These are phyloP conservation scores for Tetracentron sinense DNA, from an alignment of 164 flowering plant species.

Conservation along the genomic window DNA sequence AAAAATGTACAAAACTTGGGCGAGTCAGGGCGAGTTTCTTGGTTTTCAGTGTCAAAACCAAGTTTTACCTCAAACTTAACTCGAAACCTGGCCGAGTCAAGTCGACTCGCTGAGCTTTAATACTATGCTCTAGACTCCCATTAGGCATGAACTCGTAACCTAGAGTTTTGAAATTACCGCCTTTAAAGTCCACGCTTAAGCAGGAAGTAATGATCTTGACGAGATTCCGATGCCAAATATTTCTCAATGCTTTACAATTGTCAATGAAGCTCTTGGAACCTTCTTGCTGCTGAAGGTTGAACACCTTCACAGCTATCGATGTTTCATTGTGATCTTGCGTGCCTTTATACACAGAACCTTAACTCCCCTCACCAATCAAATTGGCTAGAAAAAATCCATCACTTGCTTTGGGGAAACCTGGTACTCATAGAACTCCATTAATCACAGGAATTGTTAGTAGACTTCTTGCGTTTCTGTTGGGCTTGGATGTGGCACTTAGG, in stretches of 20 bases:
- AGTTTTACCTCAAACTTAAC: too few relatives aligned
- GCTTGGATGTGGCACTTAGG: slow-evolving; percentile 17
- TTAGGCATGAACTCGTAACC: too few relatives aligned
- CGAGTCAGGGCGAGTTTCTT: too few relatives aligned
- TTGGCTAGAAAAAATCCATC: slow-evolving; percentile 26
- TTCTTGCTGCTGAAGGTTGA: slow-evolving; percentile 23
- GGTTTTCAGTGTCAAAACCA: too few relatives aligned
- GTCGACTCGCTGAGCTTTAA: too few relatives aligned
- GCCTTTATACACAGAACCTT: slow-evolving; percentile 36
- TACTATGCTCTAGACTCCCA: too few relatives aligned
- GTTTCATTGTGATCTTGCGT: background rate
- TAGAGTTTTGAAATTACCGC: slow-evolving; percentile 33
- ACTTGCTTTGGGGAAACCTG: slow-evolving; percentile 23
- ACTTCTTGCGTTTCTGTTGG: background rate
- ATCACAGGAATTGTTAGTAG: background rate
- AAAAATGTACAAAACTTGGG: too few relatives aligned
- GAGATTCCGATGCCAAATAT: slow-evolving; percentile 32
- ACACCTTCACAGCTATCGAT: slow-evolving; percentile 35
- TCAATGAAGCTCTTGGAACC: slow-evolving; percentile 34
- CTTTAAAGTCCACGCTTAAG: slow-evolving; percentile 29
- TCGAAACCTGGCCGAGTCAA: too few relatives aligned
- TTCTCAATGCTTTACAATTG: slow-evolving; percentile 31
- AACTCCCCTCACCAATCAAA: slow-evolving; percentile 34
- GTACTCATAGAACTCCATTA: background rate
- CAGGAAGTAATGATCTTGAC: slow-evolving; percentile 31